Base-by-base conservation (phyloP, 257 asterid genomes). In the Penstemon davidsonii region DNA sequence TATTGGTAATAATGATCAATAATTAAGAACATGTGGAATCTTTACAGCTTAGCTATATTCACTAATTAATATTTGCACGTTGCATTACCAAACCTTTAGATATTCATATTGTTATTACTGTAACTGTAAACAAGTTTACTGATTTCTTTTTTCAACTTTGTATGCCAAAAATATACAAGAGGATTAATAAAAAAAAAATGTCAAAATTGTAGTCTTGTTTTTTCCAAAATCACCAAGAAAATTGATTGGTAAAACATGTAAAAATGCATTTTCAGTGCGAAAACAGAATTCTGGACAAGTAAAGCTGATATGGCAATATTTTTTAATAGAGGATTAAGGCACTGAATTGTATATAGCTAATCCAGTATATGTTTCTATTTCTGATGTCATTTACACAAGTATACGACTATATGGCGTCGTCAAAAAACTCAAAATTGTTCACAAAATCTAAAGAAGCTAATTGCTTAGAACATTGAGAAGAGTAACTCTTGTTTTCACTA, bases 401-500 rank as follows among this genome's bases (percentile, higher is more conserved):
- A 33, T 51, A 50, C 54, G 41, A 66, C 13, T n/a, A 4, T 51
- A 45, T 62, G 13, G 3, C 10, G 44, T 8, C 1, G 1, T 10
- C n/a, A 13, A 52, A 39, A 45, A 50, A 12, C 11, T 53, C 44
- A 7, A 56, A 56, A 8, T 7, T 0, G 33, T n/a, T n/a, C n/a
- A n/a, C n/a, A n/a, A n/a, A n/a, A n/a, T n/a, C n/a, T n/a, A n/a
- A n/a, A n/a, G n/a, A n/a, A 60, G 40, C 59, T 79, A 73, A 7
- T 70, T 73, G 36, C 66, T 75, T 59, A 73, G 74, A 55, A 51
- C 55, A 59, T 64, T 76, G n/a, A 76, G 80, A 7, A 70, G 69
- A 38, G 76, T 51, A 12, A 51, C 76, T 52, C 76, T 70, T 13
- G 37, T 60, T 58, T 70, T 75, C 15, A 70, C 58, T 67, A 54